phyloP scores from a whole-genome alignment of 2,329 filamentous ascomycete species.

The Ophiosphaerella narmari region DNA sequence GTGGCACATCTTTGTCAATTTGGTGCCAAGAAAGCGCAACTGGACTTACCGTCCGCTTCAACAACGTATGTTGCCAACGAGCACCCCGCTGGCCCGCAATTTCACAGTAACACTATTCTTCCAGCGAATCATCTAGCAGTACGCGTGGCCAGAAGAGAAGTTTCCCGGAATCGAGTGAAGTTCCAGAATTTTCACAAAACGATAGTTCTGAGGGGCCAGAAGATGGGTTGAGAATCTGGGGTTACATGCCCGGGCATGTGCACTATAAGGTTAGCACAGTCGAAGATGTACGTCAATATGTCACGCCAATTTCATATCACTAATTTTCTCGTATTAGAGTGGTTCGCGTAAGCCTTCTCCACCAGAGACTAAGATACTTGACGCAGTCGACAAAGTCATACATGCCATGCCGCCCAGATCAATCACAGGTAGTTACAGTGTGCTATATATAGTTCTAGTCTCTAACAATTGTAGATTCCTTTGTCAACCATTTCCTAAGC shows the following conservation, averaged over 20 bases:
- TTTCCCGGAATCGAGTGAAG: slow-evolving; percentile 12
- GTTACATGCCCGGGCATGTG: slow-evolving; percentile 44
- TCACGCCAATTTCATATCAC: background rate
- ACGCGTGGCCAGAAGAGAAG: slow-evolving; percentile 28
- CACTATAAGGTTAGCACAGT: slow-evolving; percentile 32
- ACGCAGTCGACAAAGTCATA: slow-evolving; percentile 40
- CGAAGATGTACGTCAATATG: slow-evolving; percentile 19
- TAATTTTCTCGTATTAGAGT: slow-evolving; percentile 6
- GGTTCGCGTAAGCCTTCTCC: slow-evolving; percentile 9
- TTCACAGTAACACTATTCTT: slow-evolving; percentile 3
- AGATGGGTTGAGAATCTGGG: slow-evolving; percentile 40
- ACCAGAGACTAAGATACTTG: slow-evolving; percentile 23
- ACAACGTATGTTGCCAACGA: slow-evolving; percentile 17
- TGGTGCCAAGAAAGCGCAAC: slow-evolving; percentile 38
- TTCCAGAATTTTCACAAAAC: slow-evolving; percentile 3
- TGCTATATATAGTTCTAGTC: background rate
- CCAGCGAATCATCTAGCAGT: slow-evolving; percentile 21
- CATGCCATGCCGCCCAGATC: slow-evolving; percentile 39
- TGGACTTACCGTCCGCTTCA: slow-evolving; percentile 23
- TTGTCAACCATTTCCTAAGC: slow-evolving; percentile 54
- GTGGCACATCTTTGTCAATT: slow-evolving; percentile 57
- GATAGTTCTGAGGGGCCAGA: slow-evolving; percentile 17
- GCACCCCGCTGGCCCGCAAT: background rate
- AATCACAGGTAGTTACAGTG: slow-evolving; percentile 28
- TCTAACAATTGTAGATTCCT: slow-evolving; percentile 43